Evolutionary conservation across 495 filamentous ascomycete genomes (phyloP).

Genomic region (Daldinia concentrica): DNA sequence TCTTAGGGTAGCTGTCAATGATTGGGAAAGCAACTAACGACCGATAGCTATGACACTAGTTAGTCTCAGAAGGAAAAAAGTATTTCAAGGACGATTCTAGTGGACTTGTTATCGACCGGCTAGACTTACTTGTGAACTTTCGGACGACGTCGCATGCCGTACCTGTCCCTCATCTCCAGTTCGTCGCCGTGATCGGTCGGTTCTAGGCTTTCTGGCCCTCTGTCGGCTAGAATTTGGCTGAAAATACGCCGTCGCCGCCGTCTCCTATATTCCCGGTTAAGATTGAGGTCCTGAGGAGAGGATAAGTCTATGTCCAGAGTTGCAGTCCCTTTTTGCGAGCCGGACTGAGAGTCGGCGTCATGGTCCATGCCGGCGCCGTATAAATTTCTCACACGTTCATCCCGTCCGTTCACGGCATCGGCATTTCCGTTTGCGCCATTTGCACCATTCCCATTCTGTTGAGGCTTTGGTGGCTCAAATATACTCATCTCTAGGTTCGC

Average conservation of each 20-base stretch:
- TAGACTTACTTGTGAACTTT: slow-evolving; percentile 69
- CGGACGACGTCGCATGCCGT: slow-evolving; percentile 54
- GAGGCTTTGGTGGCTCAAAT: slow-evolving; percentile 19
- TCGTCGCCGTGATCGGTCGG: slow-evolving; percentile 46
- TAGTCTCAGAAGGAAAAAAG: slow-evolving; percentile 10
- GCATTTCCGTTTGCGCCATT: slow-evolving; percentile 33
- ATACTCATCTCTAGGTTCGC: slow-evolving; percentile 73
- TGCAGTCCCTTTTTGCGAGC: slow-evolving; percentile 46
- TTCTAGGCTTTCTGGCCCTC: slow-evolving; percentile 46
- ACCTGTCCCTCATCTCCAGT: slow-evolving; percentile 42
- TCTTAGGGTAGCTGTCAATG: slow-evolving; percentile 81
- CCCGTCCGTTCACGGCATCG: slow-evolving; percentile 32
- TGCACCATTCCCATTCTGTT: slow-evolving; percentile 36
- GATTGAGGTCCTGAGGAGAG: slow-evolving; percentile 50
- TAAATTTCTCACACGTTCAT: slow-evolving; percentile 15
- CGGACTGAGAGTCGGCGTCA: slow-evolving; percentile 39
- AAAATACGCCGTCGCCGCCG: slow-evolving; percentile 65
- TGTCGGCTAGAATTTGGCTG: slow-evolving; percentile 63
- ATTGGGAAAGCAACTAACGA: slow-evolving; percentile 75
- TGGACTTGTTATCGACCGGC: not conserved
- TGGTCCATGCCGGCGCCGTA: slow-evolving; percentile 19
- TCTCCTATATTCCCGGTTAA: slow-evolving; percentile 35
- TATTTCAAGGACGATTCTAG: slow-evolving; percentile 2
- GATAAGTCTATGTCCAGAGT: slow-evolving; percentile 69
- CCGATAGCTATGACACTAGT: slow-evolving; percentile 46